A percentile compares a stretch with the other conserved stretches of the same genome.
These are phyloP conservation scores for Dalechampia spathulata DNA, from an alignment of 441 rosid genomes.

Conservation along the genomic window DNA sequence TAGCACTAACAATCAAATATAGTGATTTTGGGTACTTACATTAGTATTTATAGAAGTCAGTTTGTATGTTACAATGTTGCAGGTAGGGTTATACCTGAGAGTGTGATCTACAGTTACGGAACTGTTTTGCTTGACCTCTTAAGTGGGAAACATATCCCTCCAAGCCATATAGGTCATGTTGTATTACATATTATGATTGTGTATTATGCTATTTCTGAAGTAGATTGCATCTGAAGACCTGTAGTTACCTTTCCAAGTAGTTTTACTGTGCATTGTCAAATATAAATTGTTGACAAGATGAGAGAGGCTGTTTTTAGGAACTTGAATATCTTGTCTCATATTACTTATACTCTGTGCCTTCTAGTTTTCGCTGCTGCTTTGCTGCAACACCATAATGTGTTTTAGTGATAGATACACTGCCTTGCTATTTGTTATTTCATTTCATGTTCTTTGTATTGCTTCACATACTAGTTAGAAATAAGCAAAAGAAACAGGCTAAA, in stretches of 20 bases:
- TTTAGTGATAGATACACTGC: too few species aligned
- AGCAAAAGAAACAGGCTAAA: background rate
- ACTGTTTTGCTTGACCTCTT: slow-evolving; percentile 53
- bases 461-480: background rate
- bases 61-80: slow-evolving; percentile 20
- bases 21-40: too few species aligned
- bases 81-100: slow-evolving; percentile 74
- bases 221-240: too few species aligned
- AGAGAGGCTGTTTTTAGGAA: background rate
- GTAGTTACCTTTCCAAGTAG: background rate
- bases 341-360: too few species aligned
- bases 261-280: background rate
- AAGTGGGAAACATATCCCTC: too few species aligned
- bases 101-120: slow-evolving; percentile 73
- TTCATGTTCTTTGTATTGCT: slow-evolving; percentile 4
- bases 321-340: too few species aligned
- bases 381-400: too few species aligned
- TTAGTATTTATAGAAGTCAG: background rate
- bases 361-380: too few species aligned
- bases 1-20: too few species aligned
- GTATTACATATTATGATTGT: too few species aligned
- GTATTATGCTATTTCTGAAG: too few species aligned
- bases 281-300: background rate
- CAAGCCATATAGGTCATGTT: slow-evolving; percentile 33
- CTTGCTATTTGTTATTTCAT: too few species aligned